A percentile compares a stretch with the other conserved stretches of the same genome.
Evolutionary conservation across 2,329 filamentous ascomycete species (phyloP).

Genomic region (Fusarium sp.): DNA sequence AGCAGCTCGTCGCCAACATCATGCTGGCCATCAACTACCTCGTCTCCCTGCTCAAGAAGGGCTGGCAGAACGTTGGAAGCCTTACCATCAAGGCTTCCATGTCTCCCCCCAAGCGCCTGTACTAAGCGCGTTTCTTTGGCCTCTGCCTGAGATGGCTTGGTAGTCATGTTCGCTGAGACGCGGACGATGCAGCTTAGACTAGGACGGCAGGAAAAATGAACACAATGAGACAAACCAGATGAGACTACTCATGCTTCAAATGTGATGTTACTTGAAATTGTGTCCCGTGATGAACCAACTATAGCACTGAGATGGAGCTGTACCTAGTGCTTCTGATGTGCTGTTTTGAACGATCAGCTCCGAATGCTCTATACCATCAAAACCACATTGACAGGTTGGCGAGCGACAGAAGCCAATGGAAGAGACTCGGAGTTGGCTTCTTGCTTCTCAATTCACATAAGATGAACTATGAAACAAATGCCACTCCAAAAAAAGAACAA

Average conservation of each 20-base stretch:
- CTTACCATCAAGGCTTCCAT: slow-evolving; percentile 99
- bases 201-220: slow-evolving; percentile 36
- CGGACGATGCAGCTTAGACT: slow-evolving; percentile 33
- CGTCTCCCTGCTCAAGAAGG: slow-evolving; percentile 99
- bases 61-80: slow-evolving; percentile 99
- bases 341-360: neutral
- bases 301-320: neutral
- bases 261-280: neutral
- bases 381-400: neutral
- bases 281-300: neutral
- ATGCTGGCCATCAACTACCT: slow-evolving; percentile 99
- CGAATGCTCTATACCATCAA: too few species aligned
- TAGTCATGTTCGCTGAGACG: slow-evolving; percentile 34
- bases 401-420: neutral
- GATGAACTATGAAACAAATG: neutral
- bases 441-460: slow-evolving; percentile 4
- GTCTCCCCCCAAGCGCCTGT: slow-evolving; percentile 97
- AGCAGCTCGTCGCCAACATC: slow-evolving; percentile 97
- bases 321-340: neutral
- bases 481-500: slow-evolving; percentile 20
- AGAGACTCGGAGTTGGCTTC: slow-evolving; percentile 3
- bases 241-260: slow-evolving; percentile 20
- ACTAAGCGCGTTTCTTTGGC: slow-evolving; percentile 69
- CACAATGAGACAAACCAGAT: slow-evolving; percentile 26
- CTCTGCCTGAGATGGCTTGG: slow-evolving; percentile 39